These are phyloP conservation scores for Tetrastigma voinierianum DNA, from an alignment of 164 flowering plant species.

Conservation along the genomic window DNA sequence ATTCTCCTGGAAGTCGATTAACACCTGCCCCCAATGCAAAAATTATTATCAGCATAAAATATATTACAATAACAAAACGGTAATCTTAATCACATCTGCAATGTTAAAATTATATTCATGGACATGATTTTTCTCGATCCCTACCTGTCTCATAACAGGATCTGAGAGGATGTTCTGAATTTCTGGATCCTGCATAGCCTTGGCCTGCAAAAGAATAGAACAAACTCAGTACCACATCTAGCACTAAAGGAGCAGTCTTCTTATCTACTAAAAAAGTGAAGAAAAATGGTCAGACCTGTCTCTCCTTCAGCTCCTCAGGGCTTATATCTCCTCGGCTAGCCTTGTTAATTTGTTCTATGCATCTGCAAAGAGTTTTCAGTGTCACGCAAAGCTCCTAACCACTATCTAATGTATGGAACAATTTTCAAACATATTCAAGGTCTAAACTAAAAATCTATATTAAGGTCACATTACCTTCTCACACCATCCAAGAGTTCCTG, in stretches of 20 bases:
- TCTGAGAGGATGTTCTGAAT: constrained; percentile 89
- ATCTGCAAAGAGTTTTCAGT: constrained; percentile 43
- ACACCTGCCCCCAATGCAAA: constrained; percentile 47
- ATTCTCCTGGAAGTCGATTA: constrained; percentile 88
- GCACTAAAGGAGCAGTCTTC: neutral
- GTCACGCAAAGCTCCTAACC: neutral
- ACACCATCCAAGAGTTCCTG: constrained; percentile 86
- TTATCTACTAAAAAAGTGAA: neutral
- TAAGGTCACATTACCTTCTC: constrained; percentile 41
- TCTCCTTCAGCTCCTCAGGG: constrained; percentile 91
- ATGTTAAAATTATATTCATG: neutral
- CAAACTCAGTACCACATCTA: neutral
- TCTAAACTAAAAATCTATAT: neutral
- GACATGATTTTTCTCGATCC: neutral
- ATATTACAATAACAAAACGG: neutral
- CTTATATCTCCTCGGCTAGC: constrained; percentile 85
- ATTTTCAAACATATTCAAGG: neutral
- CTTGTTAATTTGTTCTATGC: constrained; percentile 88
- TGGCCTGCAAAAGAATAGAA: constrained; percentile 49
- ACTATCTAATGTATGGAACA: neutral
- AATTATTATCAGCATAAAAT: neutral
- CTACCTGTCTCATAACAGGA: constrained; percentile 98
- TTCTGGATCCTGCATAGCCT: constrained; percentile 98
- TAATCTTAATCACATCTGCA: neutral
- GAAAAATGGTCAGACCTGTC: constrained; percentile 59